phyloP scores from a whole-genome alignment of 2,329 filamentous ascomycete genomes.

The Boeremia lycopersici region DNA sequence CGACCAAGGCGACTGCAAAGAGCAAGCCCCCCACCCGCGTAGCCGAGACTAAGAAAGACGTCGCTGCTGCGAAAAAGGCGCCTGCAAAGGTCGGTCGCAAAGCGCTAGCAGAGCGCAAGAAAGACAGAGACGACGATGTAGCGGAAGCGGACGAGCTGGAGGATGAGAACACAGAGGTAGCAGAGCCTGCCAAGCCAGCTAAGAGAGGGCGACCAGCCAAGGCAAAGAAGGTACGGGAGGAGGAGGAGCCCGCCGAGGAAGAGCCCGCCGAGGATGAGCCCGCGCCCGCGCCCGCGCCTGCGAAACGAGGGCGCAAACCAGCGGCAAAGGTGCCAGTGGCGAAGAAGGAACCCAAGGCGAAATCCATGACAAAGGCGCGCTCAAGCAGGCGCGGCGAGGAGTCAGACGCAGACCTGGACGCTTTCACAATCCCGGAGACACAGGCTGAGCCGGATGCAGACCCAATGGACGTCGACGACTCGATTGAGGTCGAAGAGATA shows the following conservation, averaged over 20 bases:
- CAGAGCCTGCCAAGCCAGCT: conserved; percentile 29
- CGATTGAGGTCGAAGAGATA: conserved; percentile 47
- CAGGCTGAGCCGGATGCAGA: conserved; percentile 48
- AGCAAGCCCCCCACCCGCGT: conserved; percentile 46
- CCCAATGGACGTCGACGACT: conserved; percentile 47
- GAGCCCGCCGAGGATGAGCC: conserved; percentile 31
- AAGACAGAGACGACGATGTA: conserved; percentile 50
- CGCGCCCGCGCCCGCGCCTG: conserved; percentile 31
- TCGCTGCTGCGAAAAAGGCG: conserved; percentile 42
- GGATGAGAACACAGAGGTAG: conserved; percentile 25
- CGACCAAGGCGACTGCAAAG: conserved; percentile 43
- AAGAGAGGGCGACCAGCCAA: conserved; percentile 52
- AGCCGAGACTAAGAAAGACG: conserved; percentile 47
- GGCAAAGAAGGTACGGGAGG: conserved; percentile 57
- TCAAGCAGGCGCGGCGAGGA: conserved; percentile 43
- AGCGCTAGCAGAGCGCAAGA: conserved; percentile 50
- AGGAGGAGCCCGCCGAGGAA: conserved; percentile 15
- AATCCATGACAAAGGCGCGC: conserved; percentile 32
- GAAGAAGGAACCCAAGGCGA: conserved; percentile 31
- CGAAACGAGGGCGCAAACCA: conserved; percentile 41
- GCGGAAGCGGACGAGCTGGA: conserved; percentile 53
- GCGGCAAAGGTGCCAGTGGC: conserved; percentile 28
- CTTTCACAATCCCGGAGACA: conserved; percentile 53
- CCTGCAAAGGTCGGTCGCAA: conserved; percentile 46
- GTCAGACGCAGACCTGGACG: conserved; percentile 39